Base-by-base conservation (phyloP, 2,329 filamentous ascomycete species). In the Cladosporium sp. region DNA sequence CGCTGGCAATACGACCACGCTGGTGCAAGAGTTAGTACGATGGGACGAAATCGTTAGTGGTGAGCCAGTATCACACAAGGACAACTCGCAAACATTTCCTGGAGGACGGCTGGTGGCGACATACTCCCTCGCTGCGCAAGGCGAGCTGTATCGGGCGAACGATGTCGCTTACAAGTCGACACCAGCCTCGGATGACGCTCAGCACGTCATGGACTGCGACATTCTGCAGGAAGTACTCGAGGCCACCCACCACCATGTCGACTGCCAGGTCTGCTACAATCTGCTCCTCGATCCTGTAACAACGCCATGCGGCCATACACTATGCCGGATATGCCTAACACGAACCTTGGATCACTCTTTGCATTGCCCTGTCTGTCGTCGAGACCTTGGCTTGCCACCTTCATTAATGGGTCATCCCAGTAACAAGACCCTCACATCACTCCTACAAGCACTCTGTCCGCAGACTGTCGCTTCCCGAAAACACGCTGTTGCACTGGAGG, bases 261-360 rank as follows among this genome's bases (percentile, higher is more conserved):
- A 95, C 61, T 96, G 91, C 58, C 88, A 93, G 60, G 83, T 95
- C 52, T 95, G 91, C 69, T 94, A 92, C 66, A 80, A 83, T 35
- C 68, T 94, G 18, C 86, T 92, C 65, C 72, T 89, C 53, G 86
- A 95, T 54, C 89, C 91, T 0, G 73, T 91, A 45, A 95, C 90
- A 0, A 94, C 88, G 0, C 77, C 80, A 1, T 96, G 91, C 60
- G 91, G 91, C 1, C 91, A 96, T 66, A 95, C 89, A 0, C 92
- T 93, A 61, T 96, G 91, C 66, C 83, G 86, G 16, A 78, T 79
- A 52, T 96, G 91, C 64, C 74, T 95, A 18, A 80, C 83, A 50
- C 81, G 86, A 39, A 82, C 87, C 6, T 74, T 94, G 52, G 86
- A 92, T 59, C 85, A 93, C 63, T 85, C 86, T 1, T 78, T 80